phyloP scores from a whole-genome alignment of 768 basidiomycete species.

The Serpula lacrymans region DNA sequence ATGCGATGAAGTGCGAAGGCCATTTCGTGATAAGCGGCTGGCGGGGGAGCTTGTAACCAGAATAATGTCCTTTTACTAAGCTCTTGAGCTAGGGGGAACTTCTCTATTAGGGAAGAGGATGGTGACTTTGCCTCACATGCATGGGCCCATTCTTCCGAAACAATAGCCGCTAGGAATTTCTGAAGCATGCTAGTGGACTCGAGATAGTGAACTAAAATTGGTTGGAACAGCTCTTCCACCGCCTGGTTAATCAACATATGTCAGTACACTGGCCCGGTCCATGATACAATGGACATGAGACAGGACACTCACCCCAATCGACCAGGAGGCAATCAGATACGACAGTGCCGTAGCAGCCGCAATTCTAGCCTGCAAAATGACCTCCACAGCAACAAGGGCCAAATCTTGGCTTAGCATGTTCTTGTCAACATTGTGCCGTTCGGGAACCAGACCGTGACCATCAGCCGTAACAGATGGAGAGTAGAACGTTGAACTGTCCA shows the following conservation, averaged over 20 bases:
- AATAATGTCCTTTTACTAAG: constrained; percentile 65
- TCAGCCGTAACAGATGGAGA: constrained; percentile 49
- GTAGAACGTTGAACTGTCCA: constrained; percentile 71
- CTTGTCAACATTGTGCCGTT: constrained; percentile 94
- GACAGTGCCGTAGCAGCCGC: constrained; percentile 78
- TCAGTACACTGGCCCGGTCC: background rate
- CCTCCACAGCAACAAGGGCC: constrained; percentile 72
- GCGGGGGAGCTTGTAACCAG: constrained; percentile 73
- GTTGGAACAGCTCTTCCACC: constrained; percentile 67
- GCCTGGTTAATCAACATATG: constrained; percentile 17
- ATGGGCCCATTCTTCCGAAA: constrained; percentile 90
- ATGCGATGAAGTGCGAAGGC: constrained; percentile 75
- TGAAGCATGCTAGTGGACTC: constrained; percentile 91
- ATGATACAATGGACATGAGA: background rate
- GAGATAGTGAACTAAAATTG: constrained; percentile 75
- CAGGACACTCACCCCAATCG: constrained; percentile 44
- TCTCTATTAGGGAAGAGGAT: constrained; percentile 46
- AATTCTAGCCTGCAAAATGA: constrained; percentile 75
- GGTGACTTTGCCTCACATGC: constrained; percentile 40
- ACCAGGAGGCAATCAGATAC: constrained; percentile 65
- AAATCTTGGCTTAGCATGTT: constrained; percentile 91
- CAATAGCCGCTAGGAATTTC: constrained; percentile 77
- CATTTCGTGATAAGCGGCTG: constrained; percentile 90
- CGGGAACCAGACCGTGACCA: constrained; percentile 38
- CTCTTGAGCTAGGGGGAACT: constrained; percentile 58